Evolutionary conservation across 2,329 filamentous ascomycete genomes (phyloP).

Genomic region (Aurifilum marmelostoma): DNA sequence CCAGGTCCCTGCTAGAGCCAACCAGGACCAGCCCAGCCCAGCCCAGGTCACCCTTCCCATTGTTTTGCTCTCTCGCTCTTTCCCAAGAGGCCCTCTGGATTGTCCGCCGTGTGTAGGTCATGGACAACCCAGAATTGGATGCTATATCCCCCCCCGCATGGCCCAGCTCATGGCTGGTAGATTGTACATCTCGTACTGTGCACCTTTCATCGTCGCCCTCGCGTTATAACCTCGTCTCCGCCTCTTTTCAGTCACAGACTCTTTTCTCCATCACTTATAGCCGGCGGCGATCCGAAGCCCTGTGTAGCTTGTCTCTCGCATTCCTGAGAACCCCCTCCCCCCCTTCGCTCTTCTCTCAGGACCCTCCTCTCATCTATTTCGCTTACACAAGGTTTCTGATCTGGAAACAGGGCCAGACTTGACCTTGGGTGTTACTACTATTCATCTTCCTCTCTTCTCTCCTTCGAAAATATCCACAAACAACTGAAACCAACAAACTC

Average conservation of each 20-base stretch:
- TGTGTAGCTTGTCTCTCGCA: neutral
- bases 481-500: too few species aligned
- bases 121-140: neutral
- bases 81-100: neutral
- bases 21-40: neutral
- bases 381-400: too few species aligned
- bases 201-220: neutral
- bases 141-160: neutral
- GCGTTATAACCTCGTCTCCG: neutral
- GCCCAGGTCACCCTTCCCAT: constrained; percentile 1
- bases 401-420: neutral
- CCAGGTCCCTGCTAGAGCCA: neutral
- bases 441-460: constrained; percentile 2
- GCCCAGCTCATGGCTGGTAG: neutral
- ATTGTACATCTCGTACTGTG: neutral
- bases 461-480: constrained; percentile 6
- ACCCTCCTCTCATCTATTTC: too few species aligned
- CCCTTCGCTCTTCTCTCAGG: too few species aligned
- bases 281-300: neutral
- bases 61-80: neutral
- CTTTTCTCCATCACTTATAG: neutral
- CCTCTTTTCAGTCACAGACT: neutral
- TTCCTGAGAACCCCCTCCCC: neutral
- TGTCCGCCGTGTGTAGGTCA: neutral
- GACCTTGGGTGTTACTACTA: neutral